These are phyloP conservation scores for barrel medic (Medicago truncatula) DNA, from an alignment of 306 rosid species.

Conservation along the genomic window MtrunA17r5.0-ANR NC_053046.1:25331501-25332000, in stretches of 20 bases:
- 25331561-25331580: conserved; percentile 56
- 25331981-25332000: conserved; percentile 81
- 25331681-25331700: too few relatives aligned
- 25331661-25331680: too few relatives aligned
- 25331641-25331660: too few relatives aligned
- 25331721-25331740: too few relatives aligned
- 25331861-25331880: conserved; percentile 86
- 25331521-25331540: conserved; percentile 70
- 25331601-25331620: neutral
- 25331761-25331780: too few relatives aligned
- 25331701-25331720: too few relatives aligned
- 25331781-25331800: neutral
- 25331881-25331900: conserved; percentile 84
- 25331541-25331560: conserved; percentile 68
- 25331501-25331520: conserved; percentile 72
- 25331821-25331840: conserved; percentile 53
- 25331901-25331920: conserved; percentile 78
- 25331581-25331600: neutral
- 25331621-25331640: neutral
- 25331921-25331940: conserved; percentile 69
- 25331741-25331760: too few relatives aligned
- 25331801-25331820: neutral
- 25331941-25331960: conserved; percentile 68
- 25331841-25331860: conserved; percentile 77
- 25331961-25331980: conserved; percentile 86